Percentiles rank a stretch among this genome's conserved stretches.
phyloP scores from a whole-genome alignment of 352 stramenopile species.

The Thalassiosira livingstoniorum region DNA sequence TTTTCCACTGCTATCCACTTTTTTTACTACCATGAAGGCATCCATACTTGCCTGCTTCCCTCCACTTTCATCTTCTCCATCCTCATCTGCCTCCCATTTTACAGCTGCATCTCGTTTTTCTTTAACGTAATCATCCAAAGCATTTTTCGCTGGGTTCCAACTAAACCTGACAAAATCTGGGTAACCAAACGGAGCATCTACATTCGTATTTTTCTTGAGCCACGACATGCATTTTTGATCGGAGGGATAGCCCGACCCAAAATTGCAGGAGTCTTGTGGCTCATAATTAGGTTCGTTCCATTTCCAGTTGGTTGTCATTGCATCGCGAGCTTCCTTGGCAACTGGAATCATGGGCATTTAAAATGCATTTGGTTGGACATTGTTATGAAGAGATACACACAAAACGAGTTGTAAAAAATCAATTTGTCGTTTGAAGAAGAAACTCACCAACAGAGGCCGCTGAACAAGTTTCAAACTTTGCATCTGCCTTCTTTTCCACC shows the following conservation, averaged over 20 bases:
- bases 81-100: slow-evolving; percentile 54
- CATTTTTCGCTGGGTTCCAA: slow-evolving; percentile 87
- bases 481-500: slow-evolving; percentile 96
- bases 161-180: slow-evolving; percentile 93
- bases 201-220: slow-evolving; percentile 86
- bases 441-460: slow-evolving; percentile 73
- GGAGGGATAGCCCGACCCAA: slow-evolving; percentile 89
- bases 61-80: slow-evolving; percentile 44
- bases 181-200: slow-evolving; percentile 90
- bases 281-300: slow-evolving; percentile 89
- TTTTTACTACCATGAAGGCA: slow-evolving; percentile 48
- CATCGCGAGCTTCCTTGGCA: slow-evolving; percentile 93
- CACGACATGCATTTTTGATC: slow-evolving; percentile 91
- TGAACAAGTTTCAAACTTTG: slow-evolving; percentile 88
- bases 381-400: not conserved
- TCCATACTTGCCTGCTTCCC: slow-evolving; percentile 53
- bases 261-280: slow-evolving; percentile 66
- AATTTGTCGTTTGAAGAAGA: not conserved
- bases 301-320: slow-evolving; percentile 89
- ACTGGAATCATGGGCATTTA: slow-evolving; percentile 38
- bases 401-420: not conserved
- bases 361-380: not conserved
- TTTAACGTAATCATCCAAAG: slow-evolving; percentile 46
- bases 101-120: slow-evolving; percentile 21
- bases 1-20: slow-evolving; percentile 14